phyloP scores from a whole-genome alignment of 495 filamentous ascomycete genomes.

The Pseudomonodictys pantanalensis region DNA sequence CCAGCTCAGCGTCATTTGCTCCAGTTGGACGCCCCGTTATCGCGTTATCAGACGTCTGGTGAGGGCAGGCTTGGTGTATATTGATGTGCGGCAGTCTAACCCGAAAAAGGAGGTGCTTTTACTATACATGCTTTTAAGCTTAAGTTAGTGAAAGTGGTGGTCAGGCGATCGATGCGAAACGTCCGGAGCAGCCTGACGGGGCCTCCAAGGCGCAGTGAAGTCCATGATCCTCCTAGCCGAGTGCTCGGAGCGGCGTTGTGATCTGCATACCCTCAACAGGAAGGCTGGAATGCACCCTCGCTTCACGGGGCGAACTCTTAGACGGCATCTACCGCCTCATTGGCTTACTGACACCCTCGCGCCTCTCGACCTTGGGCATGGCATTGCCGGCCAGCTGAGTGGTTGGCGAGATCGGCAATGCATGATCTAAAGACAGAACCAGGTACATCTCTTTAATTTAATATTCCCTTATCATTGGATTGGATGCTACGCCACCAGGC shows the following conservation, averaged over 20 bases:
- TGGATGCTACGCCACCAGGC: background rate
- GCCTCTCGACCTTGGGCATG: background rate
- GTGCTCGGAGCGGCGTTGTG: background rate
- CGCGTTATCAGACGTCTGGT: conserved; percentile 16
- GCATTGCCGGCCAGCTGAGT: background rate
- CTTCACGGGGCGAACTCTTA: conserved; percentile 4
- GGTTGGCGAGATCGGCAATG: conserved; percentile 7
- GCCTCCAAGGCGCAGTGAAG: background rate
- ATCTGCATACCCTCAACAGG: conserved; percentile 16
- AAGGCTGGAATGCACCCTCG: conserved; percentile 15
- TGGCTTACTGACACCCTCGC: background rate
- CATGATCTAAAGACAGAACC: background rate
- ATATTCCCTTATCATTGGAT: background rate
- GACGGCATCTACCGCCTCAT: conserved; percentile 1
- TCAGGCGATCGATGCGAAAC: conserved; percentile 16
- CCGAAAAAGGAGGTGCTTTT: conserved; percentile 22
- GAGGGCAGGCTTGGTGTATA: conserved; percentile 9
- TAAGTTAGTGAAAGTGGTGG: conserved; percentile 18
- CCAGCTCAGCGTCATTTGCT: conserved; percentile 1
- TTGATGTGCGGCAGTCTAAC: conserved; percentile 17
- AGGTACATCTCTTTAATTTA: conserved; percentile 13
- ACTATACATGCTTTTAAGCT: conserved; percentile 25
- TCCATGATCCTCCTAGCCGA: background rate
- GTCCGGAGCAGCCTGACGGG: background rate
- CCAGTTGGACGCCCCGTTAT: background rate